A percentile compares a stretch with the other conserved stretches of the same genome.
Conservation (phyloP, 805 yeast species). For the Lipomyces yamadae region DNA sequence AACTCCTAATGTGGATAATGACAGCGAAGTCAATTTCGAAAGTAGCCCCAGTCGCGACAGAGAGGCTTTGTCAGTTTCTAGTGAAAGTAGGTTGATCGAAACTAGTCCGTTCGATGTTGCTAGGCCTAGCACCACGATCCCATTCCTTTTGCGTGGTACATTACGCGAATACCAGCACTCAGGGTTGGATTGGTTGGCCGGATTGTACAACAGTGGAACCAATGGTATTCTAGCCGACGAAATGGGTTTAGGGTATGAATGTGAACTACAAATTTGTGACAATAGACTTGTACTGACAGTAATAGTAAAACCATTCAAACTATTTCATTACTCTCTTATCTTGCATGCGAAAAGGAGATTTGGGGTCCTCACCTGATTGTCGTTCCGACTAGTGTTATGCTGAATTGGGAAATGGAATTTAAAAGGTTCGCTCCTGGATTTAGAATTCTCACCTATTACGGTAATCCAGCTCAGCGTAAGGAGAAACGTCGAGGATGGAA, state of each 20-base stretch:
- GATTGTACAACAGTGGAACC: conserved; percentile 86
- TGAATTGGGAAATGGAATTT: conserved; percentile 99
- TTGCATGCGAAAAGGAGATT: conserved; percentile 89
- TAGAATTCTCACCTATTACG: conserved; percentile 92
- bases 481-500: conserved; percentile 98
- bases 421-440: conserved; percentile 98
- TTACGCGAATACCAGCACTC: conserved; percentile 91
- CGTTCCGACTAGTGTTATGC: conserved; percentile 96
- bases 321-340: conserved; percentile 77
- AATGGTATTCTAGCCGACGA: conserved; percentile 98
- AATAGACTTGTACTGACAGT: conserved; percentile 41
- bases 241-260: conserved; percentile 78
- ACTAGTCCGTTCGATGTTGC: conserved; percentile 30
- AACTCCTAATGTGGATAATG: neutral
- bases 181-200: conserved; percentile 96
- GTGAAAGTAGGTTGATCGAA: conserved; percentile 21
- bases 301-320: conserved; percentile 86
- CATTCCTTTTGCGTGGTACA: conserved; percentile 74
- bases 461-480: conserved; percentile 95
- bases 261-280: neutral
- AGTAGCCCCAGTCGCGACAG: conserved; percentile 6
- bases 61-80: conserved; percentile 14
- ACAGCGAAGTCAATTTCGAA: neutral
- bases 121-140: conserved; percentile 58
- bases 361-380: conserved; percentile 99